Base-by-base conservation (phyloP, 2,329 filamentous ascomycete species). In the Clarireedia sp. region DNA sequence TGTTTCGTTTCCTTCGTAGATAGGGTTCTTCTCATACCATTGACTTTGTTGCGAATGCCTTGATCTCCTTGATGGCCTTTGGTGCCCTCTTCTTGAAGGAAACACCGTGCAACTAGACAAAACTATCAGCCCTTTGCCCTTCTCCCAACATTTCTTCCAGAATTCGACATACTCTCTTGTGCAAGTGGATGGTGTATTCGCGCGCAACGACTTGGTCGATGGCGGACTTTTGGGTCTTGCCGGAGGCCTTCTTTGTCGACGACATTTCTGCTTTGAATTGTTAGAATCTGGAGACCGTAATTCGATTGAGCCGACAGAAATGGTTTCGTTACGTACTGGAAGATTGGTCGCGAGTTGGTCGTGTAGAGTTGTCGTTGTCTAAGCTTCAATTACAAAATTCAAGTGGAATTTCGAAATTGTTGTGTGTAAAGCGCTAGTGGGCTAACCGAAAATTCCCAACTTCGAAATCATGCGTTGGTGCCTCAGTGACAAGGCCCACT, bases 141-240 rank as follows among this genome's bases (percentile, higher is more conserved):
- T 46, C 48, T 23, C 36, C 44, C 43, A 37, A 43, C 49, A 14
- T 50, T 40, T 21, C 44, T 50, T 44, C 36, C 23, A 48, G 53
- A 50, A 46, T 59, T 59, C 59, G 75, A 87, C 87, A 75, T 91
- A 95, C 89, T 79, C 92, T 88, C 89, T 96, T 97, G 89, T 99
- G 94, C 71, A 99, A 81, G 85, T 99, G 92, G 81, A 99, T 97
- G 78, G 94, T 99, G 86, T 99, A 99, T 83, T 99, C 95, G 84
- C 94, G 90, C 72, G 94, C 87, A 77, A 99, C 92, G 74, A 99
- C 95, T 79, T 99, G 92, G 78, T 90, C 86, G 78, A 99, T 96
- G 81, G 95, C 95, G 78, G 90, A 96, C 75, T 91, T 89, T 71
- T 77, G 75, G 68, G 75, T 70, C 79, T 87, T 87, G 81, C 86